Percentiles rank a stretch among this genome's conserved stretches.
Evolutionary conservation across 2,329 filamentous ascomycete genomes (phyloP).

Genomic region (Trichoderma sp.): DNA sequence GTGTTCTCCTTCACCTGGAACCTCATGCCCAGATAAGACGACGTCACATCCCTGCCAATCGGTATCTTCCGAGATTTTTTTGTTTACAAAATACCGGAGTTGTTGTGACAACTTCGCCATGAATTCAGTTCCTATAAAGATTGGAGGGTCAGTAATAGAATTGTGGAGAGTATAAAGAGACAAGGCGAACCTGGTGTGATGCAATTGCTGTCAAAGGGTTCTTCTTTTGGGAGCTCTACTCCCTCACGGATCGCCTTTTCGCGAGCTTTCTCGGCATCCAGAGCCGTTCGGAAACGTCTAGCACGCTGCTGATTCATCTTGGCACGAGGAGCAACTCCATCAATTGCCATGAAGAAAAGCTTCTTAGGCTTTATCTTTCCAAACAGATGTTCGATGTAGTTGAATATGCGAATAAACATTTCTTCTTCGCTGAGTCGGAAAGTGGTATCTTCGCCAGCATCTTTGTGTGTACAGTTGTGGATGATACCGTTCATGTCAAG

Average conservation of each 20-base stretch:
- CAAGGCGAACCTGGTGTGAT: slow-evolving; percentile 76
- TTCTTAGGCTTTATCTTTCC: slow-evolving; percentile 98
- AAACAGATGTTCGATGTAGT: slow-evolving; percentile 98
- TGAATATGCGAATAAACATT: slow-evolving; percentile 99
- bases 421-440: slow-evolving; percentile 96
- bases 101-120: slow-evolving; percentile 96
- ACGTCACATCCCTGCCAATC: slow-evolving; percentile 98
- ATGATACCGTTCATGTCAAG: slow-evolving; percentile 99
- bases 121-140: slow-evolving; percentile 71
- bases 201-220: slow-evolving; percentile 97
- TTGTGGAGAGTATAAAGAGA: not conserved
- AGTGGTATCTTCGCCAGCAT: slow-evolving; percentile 81
- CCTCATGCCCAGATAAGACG: slow-evolving; percentile 95
- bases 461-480: slow-evolving; percentile 98
- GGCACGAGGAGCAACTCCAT: slow-evolving; percentile 93
- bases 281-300: slow-evolving; percentile 88
- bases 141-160: not conserved
- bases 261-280: slow-evolving; percentile 86
- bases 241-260: slow-evolving; percentile 92
- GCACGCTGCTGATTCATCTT: slow-evolving; percentile 99
- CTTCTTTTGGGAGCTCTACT: slow-evolving; percentile 90
- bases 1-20: slow-evolving; percentile 97
- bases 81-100: slow-evolving; percentile 97
- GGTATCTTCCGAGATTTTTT: slow-evolving; percentile 94
- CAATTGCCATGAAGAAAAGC: slow-evolving; percentile 99